A percentile compares a stretch with the other conserved stretches of the same genome.
These are phyloP conservation scores for Glaciozyma antarctica DNA, from an alignment of 768 basidiomycete species.

Conservation along the genomic window DNA sequence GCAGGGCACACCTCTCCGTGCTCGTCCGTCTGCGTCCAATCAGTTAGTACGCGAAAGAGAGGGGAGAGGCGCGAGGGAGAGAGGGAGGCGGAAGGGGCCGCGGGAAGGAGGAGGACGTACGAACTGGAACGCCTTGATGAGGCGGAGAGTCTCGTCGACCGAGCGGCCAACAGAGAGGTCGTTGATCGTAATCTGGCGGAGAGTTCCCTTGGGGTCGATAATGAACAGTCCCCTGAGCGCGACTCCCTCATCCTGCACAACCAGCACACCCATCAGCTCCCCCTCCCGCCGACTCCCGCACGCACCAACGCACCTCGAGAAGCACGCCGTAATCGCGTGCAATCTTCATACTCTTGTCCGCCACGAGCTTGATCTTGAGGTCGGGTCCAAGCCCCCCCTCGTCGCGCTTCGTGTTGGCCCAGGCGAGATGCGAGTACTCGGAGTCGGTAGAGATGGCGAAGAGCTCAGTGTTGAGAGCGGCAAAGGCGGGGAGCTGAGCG, in stretches of 20 bases:
- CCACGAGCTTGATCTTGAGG: conserved; percentile 71
- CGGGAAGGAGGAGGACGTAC: conserved; percentile 36
- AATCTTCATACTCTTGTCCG: conserved; percentile 68
- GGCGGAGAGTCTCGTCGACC: conserved; percentile 81
- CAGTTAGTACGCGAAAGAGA: background rate
- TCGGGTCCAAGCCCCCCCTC: conserved; percentile 84
- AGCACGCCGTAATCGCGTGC: conserved; percentile 79
- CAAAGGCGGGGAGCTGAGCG: conserved; percentile 67
- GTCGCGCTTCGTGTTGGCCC: conserved; percentile 62
- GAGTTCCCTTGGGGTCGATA: conserved; percentile 70
- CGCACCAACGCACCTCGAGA: conserved; percentile 46
- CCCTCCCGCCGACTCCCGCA: background rate
- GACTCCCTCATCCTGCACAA: conserved; percentile 58
- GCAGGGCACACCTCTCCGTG: conserved; percentile 89
- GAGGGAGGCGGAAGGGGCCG: conserved; percentile 43
- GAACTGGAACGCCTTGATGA: conserved; percentile 89
- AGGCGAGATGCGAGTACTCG: conserved; percentile 43
- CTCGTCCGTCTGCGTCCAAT: conserved; percentile 45
- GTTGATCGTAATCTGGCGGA: conserved; percentile 55
- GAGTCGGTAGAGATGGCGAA: conserved; percentile 87
- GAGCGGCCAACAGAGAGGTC: conserved; percentile 92
- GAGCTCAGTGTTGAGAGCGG: conserved; percentile 60
- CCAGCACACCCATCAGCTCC: background rate
- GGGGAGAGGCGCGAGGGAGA: no score
- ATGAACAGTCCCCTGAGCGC: conserved; percentile 78